Evolutionary conservation across 2,329 filamentous ascomycete genomes (phyloP).

Genomic region (Sporothrix humicola): DNA sequence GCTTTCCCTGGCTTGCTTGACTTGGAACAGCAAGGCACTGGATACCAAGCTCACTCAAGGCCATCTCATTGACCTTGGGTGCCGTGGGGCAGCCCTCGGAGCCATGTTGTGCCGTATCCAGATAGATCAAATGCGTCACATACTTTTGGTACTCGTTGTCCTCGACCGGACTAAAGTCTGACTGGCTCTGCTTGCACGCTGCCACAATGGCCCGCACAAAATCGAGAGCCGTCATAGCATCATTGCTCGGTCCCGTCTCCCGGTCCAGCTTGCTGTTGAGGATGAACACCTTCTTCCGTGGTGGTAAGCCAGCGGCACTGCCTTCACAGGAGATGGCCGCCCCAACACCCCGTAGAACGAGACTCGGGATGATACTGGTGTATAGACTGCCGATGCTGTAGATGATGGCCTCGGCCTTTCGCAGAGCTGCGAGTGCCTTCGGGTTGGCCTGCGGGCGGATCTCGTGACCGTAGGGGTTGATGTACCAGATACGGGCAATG

Average conservation of each 20-base stretch:
- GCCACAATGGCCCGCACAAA: slow-evolving; percentile 81
- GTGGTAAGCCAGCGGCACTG: background rate
- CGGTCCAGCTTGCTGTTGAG: slow-evolving; percentile 84
- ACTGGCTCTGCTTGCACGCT: slow-evolving; percentile 73
- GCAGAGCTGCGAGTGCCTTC: slow-evolving; percentile 73
- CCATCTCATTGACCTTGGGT: slow-evolving; percentile 71
- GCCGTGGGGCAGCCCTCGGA: slow-evolving; percentile 44
- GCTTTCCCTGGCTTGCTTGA: slow-evolving; percentile 65
- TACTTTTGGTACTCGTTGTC: slow-evolving; percentile 66
- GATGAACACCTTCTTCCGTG: slow-evolving; percentile 76
- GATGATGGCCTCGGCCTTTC: slow-evolving; percentile 70
- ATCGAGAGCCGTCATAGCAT: slow-evolving; percentile 74
- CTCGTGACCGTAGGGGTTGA: slow-evolving; percentile 97
- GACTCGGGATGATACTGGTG: slow-evolving; percentile 82
- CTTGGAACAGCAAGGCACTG: slow-evolving; percentile 68
- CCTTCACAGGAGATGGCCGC: slow-evolving; percentile 59
- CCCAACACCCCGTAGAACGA: slow-evolving; percentile 79
- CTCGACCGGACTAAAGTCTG: slow-evolving; percentile 46
- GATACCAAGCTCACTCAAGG: slow-evolving; percentile 71
- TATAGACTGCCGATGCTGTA: slow-evolving; percentile 96
- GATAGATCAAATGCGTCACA: slow-evolving; percentile 82
- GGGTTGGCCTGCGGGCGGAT: slow-evolving; percentile 85
- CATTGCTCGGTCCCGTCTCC: slow-evolving; percentile 74
- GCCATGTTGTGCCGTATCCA: slow-evolving; percentile 60
- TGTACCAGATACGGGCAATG: slow-evolving; percentile 90